Percentiles rank a stretch among this genome's conserved stretches.
Evolutionary conservation across 2,329 filamentous ascomycete genomes (phyloP).

Genomic region (Colletotrichum theobromicola): DNA sequence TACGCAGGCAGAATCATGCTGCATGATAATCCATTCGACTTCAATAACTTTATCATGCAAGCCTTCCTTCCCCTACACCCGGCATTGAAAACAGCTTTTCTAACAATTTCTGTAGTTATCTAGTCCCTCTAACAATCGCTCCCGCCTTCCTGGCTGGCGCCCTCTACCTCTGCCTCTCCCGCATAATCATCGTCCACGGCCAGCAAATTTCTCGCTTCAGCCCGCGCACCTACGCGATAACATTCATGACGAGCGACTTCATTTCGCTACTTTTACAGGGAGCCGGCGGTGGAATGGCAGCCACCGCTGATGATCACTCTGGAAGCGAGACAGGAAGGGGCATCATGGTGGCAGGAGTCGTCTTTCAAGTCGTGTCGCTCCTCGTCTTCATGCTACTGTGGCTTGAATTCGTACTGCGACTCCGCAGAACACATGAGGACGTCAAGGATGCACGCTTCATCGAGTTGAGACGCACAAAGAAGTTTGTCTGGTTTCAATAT

Average conservation of each 20-base stretch:
- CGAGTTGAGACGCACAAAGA: not conserved
- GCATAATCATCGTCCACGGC: conserved; percentile 11
- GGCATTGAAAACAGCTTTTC: not conserved
- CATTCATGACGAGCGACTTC: conserved; percentile 64
- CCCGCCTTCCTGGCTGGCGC: conserved; percentile 21
- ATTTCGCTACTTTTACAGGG: conserved; percentile 63
- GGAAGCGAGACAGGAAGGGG: not conserved
- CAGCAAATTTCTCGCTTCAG: not conserved
- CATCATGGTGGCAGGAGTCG: not conserved
- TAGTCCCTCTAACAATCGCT: conserved; percentile 17
- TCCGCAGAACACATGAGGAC: conserved; percentile 22
- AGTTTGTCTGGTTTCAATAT: not conserved
- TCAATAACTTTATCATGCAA: conserved; percentile 52
- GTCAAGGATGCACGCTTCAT: not conserved
- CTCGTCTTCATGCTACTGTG: not conserved
- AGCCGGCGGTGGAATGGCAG: conserved; percentile 42
- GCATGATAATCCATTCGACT: conserved; percentile 60
- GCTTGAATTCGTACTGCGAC: not conserved
- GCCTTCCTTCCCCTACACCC: not conserved
- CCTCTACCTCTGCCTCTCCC: conserved; percentile 22
- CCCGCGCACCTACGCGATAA: conserved; percentile 50
- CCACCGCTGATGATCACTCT: conserved; percentile 46
- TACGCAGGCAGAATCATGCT: conserved; percentile 64
- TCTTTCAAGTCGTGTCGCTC: not conserved
- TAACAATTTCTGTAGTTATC: not conserved